Evolutionary conservation across 2,329 filamentous ascomycete genomes (phyloP).

Genomic region (Graphium sp.): DNA sequence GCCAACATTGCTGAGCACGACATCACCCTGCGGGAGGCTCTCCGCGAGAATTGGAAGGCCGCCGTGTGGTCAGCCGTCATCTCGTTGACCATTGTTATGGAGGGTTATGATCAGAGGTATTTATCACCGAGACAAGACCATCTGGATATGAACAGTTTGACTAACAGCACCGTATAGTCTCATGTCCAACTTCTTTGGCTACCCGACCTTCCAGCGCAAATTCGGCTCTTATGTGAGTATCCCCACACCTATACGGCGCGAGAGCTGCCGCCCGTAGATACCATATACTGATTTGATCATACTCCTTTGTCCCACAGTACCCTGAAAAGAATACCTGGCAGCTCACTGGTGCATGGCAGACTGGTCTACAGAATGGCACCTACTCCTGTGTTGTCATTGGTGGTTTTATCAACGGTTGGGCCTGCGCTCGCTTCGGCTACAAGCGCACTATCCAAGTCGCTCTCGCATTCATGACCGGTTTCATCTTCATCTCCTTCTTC

Average conservation of each 20-base stretch:
- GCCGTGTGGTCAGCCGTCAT: conserved; percentile 19
- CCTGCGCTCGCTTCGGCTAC: conserved; percentile 8
- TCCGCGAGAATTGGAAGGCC: conserved; percentile 13
- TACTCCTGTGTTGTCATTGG: conserved; percentile 8
- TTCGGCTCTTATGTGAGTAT: conserved; percentile 7
- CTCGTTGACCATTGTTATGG: conserved; percentile 20
- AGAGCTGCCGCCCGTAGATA: no score
- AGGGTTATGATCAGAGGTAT: conserved; percentile 13
- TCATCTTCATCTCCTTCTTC: conserved; percentile 16
- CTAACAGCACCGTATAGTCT: conserved; percentile 3
- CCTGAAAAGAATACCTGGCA: conserved; percentile 8
- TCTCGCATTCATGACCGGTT: conserved; percentile 5
- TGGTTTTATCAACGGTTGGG: conserved; percentile 9
- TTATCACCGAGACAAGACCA: no score
- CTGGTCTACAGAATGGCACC: conserved; percentile 6
- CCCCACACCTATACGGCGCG: neutral
- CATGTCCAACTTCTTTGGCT: conserved; percentile 10
- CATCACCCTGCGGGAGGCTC: conserved; percentile 5
- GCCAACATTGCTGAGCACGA: conserved; percentile 6
- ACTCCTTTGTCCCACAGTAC: conserved; percentile 4
- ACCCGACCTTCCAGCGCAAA: conserved; percentile 8
- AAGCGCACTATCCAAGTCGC: conserved; percentile 34
- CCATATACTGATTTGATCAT: neutral
- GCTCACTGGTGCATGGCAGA: conserved; percentile 8
- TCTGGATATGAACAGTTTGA: no score